Base-by-base conservation (phyloP, 306 rosid species). In the Vigna trinervia region DNA sequence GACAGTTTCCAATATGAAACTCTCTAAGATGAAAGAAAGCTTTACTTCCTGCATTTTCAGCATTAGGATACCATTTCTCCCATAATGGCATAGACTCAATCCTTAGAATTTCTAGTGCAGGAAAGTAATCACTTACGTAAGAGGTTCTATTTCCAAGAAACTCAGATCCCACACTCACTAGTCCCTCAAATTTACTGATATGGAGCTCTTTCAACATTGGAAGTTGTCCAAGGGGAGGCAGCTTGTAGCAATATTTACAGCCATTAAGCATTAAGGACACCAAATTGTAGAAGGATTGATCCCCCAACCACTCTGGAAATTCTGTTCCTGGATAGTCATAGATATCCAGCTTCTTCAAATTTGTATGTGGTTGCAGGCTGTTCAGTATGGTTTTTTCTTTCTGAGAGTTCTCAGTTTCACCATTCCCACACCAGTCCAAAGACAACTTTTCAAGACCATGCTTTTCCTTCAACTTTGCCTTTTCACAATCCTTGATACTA, bases 221-320 rank as follows among this genome's bases (percentile, higher is more conserved):
- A 7, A 85, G 80, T 12, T 82, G 82, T 58, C 88, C 86, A 58
- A 82, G 82, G 58, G 82, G 80, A 38, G 88, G 88, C 59, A 85
- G 65, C 12, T 41, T 48, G 2, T 28, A 85, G 82, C 88, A 85
- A 51, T 82, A 70, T 50, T 50, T 78, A 51, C 86, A 71, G 10
- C 84, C 69, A 3, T 59, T 23, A 7, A 82, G 86, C 58, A 48
- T 8, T 19, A 82, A 43, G 8, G 56, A 75, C 4, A 66, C 80
- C 71, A 82, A 0, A 65, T 75, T 82, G 46, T 57, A 74, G 67
- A 78, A 82, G 28, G 79, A 79, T 46, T 8, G 30, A 61, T 75
- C 80, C 5, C 86, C 86, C 43, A 85, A 51, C 88, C 88, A 82
- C 12, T 79, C 17, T 5, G 86, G 82, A 71, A 85, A 82, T 66